Evolutionary conservation across 768 basidiomycete species (phyloP).

Genomic region (Hericium erinaceus): DNA sequence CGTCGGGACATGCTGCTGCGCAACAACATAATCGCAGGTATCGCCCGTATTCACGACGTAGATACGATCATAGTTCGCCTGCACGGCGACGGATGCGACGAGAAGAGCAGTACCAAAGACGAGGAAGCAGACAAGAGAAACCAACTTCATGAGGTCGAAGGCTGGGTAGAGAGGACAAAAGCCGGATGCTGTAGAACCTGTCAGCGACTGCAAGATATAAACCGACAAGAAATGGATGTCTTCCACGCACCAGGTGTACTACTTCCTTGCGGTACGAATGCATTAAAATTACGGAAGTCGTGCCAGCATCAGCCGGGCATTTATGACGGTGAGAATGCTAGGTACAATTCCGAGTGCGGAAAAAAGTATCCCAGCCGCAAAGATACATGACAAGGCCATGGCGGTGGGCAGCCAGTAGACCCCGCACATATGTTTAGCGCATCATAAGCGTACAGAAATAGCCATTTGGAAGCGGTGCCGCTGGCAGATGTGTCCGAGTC

Average conservation of each 20-base stretch:
- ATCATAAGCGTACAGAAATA: no score
- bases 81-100: not conserved
- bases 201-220: not conserved
- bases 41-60: constrained; percentile 51
- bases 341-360: no score
- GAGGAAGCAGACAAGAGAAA: not conserved
- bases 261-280: no score
- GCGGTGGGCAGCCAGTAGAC: no score
- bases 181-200: not conserved
- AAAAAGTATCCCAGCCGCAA: no score
- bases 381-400: no score
- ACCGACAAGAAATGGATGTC: not conserved
- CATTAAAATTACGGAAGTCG: no score
- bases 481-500: no score
- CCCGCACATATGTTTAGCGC: no score
- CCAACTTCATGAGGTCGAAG: not conserved
- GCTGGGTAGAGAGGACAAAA: not conserved
- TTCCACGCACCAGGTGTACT: not conserved
- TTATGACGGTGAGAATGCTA: no score
- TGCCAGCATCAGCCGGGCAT: no score
- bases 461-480: no score
- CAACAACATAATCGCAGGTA: constrained; percentile 61
- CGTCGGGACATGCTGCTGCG: constrained; percentile 52
- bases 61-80: constrained; percentile 40
- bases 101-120: not conserved